These are phyloP conservation scores for Solanum microdontum DNA, from an alignment of 257 asterid species.

Conservation along the genomic window DNA sequence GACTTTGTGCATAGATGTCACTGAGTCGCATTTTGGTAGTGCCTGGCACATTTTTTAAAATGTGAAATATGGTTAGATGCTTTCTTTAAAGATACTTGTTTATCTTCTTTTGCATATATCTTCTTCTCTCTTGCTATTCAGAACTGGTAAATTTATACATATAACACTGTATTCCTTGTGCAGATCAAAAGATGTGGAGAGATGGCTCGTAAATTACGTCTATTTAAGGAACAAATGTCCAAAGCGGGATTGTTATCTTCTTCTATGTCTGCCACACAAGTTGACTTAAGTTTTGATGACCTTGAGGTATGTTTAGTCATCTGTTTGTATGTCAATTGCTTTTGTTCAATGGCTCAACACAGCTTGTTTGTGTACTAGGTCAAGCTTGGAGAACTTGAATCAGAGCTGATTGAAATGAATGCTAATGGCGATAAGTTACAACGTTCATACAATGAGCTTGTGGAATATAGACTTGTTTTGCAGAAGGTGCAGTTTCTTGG, in stretches of 20 bases:
- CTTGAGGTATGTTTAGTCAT: conserved; percentile 52
- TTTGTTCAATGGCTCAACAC: not conserved
- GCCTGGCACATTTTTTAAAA: not conserved
- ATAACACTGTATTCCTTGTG: not conserved
- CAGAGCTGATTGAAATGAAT: conserved; percentile 76
- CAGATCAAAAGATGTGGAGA: conserved; percentile 95
- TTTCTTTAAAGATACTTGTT: not conserved
- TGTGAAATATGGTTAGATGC: not conserved
- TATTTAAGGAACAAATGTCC: conserved; percentile 80
- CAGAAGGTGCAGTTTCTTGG: conserved; percentile 37
- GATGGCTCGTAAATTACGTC: conserved; percentile 94
- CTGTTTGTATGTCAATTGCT: not conserved
- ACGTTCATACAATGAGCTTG: conserved; percentile 76
- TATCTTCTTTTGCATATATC: not conserved
- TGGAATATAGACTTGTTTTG: conserved; percentile 73
- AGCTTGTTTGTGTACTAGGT: conserved; percentile 8
- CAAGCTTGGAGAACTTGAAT: conserved; percentile 65
- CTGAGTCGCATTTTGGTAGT: not conserved
- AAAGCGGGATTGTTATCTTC: conserved; percentile 75
- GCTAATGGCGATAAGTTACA: conserved; percentile 67
- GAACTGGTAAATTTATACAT: not conserved
- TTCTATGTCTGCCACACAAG: conserved; percentile 22
- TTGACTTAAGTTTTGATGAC: conserved; percentile 55
- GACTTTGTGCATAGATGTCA: not conserved
- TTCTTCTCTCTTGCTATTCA: not conserved